Evolutionary conservation across 805 yeast genomes (phyloP).

Genomic region (Candida loeiensis): DNA sequence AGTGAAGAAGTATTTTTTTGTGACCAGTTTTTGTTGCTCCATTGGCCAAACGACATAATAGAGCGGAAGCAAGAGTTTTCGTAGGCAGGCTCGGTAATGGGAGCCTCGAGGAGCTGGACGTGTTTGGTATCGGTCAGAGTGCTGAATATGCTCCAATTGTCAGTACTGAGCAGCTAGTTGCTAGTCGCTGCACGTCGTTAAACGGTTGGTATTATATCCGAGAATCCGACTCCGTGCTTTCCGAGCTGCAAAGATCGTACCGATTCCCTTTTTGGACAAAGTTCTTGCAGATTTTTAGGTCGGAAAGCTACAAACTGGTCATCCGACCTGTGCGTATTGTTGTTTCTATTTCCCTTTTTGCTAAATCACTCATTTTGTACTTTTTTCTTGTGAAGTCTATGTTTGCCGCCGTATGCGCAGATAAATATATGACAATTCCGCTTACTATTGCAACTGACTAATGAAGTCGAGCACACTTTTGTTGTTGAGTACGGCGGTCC

Average conservation of each 20-base stretch:
- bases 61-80: too few species aligned
- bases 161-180: too few species aligned
- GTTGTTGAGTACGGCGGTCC: neutral
- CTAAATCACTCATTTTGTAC: neutral
- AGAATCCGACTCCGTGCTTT: constrained; percentile 3
- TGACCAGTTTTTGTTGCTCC: too few species aligned
- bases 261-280: neutral
- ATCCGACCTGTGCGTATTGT: neutral
- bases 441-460: neutral
- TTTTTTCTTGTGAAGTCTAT: neutral
- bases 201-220: neutral
- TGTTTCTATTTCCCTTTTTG: constrained; percentile 1
- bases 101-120: too few species aligned
- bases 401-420: neutral
- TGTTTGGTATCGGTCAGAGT: too few species aligned
- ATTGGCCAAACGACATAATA: too few species aligned
- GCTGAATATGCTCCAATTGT: too few species aligned
- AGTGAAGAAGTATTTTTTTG: too few species aligned
- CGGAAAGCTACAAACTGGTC: neutral
- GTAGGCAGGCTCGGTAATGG: too few species aligned
- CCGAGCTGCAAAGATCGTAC: neutral
- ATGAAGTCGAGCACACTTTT: neutral
- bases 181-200: too few species aligned
- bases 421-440: neutral
- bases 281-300: neutral